Evolutionary conservation across 2,329 filamentous ascomycete species (phyloP), one percentile per base, ranked within the genome.

Genomic region (Fusarium abutilonis): DNA sequence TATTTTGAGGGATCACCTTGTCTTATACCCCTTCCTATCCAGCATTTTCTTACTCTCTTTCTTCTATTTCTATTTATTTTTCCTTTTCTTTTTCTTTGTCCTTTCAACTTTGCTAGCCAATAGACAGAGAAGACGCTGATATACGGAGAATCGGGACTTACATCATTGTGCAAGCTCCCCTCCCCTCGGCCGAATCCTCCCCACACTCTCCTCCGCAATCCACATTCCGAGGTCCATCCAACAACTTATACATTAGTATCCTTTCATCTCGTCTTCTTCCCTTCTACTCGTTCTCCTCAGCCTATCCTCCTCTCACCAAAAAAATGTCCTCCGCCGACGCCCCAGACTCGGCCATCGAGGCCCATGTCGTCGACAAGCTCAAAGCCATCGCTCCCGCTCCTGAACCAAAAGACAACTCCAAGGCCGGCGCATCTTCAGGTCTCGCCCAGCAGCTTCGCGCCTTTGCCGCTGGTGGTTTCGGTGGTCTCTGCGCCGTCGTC

Each of bases 401-500:
- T 14, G 77, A 81, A 68, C 69, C 79, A 49, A 74, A 81, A 66
- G 55, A 73, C 42, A 78, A 81, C 52, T 60, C 76, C 43, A 80
- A 80, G 63, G 75, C 74, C 28, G 65, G 73, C 43, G 64, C 75
- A 35, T 68, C 75, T 21, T 75, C 78, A 15, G 74, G 70, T 34
- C 70, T 77, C 48, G 70, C 78, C 13, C 74, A 83, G 17, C 84
- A 87, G 75, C 77, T 96, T 63, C 89, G 94, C 58, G 95, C 94
- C 38, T 85, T 99, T 47, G 89, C 84, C 9, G 94, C 94, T 8
- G 95, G 95, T 70, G 95, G 93, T 62, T 96, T 96, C 58, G 95
- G 95, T 69, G 95, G 95, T 70, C 78, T 99, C 43, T 98, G 92
- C 80, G 94, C 95, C 54, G 95, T 99, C 52, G 76, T 99, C 38